Base-by-base conservation (phyloP, 106 monocot species). In the Dactylorhiza incarnata region DNA sequence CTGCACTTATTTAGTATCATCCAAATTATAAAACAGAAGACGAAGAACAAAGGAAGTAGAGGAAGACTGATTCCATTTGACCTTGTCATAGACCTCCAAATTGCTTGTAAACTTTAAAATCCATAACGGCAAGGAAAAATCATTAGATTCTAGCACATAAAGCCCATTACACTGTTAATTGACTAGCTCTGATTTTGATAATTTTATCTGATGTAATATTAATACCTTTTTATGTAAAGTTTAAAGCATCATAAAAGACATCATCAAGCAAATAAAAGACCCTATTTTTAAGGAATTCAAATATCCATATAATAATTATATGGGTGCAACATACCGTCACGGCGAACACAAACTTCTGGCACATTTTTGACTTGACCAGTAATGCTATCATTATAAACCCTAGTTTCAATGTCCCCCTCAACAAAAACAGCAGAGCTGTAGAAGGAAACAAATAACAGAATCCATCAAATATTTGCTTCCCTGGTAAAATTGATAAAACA, bases 341-440 rank as follows among this genome's bases (percentile, higher is more conserved):
- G 91, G 5, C 97, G 91, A 62, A 99, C 87, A 81, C 87, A 87
- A 46, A 99, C 88, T 79, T 99, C 97, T 66, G 97, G 94, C 65
- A 99, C 76, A 74, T 85, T 94, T 80, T 83, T 99, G 37, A 99
- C 75, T 77, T 94, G 87, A 53, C 91, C 97, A 68, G 66, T 91
- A 77, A 99, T 91, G 82, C 78, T 87, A 78, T 99, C 97, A 83
- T 99, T 91, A 77, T 99, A 99, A 16, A 99, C 94, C 86, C 97
- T 89, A 55, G 94, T 94, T 82, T 99, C 97, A 77, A 99, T 99
- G 70, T 99, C 94, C 53, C 97, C 97, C 76, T 99, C 97, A 82
- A 99, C 84, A 82, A 82, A 99, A 63, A 99, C 97, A 53, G 89
- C 58, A 75, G 94, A 87, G 83, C 97, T 99, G 84, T 59, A 83